phyloP scores from a whole-genome alignment of 2,329 filamentous ascomycete genomes.

The Xenosphaeropsis pyriputrescens region DNA sequence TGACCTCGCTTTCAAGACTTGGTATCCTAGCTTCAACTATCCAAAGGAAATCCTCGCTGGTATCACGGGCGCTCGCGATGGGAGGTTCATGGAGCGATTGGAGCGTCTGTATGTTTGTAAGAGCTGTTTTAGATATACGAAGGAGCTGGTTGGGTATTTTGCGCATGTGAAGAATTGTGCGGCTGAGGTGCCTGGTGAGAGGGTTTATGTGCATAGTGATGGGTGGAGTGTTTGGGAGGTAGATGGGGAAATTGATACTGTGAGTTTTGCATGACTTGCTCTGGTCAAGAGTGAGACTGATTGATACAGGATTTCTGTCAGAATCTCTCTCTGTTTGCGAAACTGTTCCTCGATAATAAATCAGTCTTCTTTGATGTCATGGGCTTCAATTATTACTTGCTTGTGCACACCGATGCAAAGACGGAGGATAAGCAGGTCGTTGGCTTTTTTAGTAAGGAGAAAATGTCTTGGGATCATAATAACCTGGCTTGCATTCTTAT shows the following conservation, averaged over 20 bases:
- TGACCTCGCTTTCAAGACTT: constrained; percentile 70
- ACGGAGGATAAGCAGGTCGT: constrained; percentile 42
- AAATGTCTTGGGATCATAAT: constrained; percentile 97
- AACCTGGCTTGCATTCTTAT: constrained; percentile 93
- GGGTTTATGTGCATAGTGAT: constrained; percentile 52
- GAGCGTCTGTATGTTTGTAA: constrained; percentile 75
- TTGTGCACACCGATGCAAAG: constrained; percentile 55
- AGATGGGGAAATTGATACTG: constrained; percentile 73
- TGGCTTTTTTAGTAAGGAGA: constrained; percentile 98
- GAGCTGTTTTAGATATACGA: constrained; percentile 86
- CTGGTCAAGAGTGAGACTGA: not conserved
- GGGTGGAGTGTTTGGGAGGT: constrained; percentile 80
- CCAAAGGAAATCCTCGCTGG: constrained; percentile 45
- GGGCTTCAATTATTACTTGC: constrained; percentile 87
- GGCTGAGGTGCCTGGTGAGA: constrained; percentile 43
- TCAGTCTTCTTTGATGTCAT: constrained; percentile 95
- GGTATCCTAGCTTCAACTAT: constrained; percentile 85
- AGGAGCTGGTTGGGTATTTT: constrained; percentile 41
- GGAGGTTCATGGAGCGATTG: constrained; percentile 24
- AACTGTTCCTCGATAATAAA: constrained; percentile 95
- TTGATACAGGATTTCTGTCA: constrained; percentile 63
- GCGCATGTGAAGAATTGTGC: constrained; percentile 44
- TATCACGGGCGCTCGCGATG: constrained; percentile 4
- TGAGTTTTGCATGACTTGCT: constrained; percentile 22
- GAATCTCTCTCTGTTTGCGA: constrained; percentile 89